phyloP scores from a whole-genome alignment of 345 rosid genomes.

The Arabidopsis thaliana region DNA sequence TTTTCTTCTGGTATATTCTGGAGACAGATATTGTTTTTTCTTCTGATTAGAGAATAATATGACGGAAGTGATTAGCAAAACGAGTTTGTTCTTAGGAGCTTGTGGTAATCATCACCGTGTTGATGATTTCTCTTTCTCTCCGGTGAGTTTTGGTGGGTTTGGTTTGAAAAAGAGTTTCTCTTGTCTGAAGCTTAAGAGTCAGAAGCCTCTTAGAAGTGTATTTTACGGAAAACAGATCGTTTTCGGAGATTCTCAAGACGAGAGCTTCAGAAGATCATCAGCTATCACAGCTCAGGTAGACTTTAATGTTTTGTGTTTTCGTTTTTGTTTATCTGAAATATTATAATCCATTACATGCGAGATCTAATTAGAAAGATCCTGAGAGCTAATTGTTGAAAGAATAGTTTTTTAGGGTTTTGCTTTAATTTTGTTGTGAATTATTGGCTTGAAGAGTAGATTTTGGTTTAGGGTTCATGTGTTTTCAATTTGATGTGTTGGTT shows the following conservation, averaged over 20 bases:
- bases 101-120: conserved; percentile 42
- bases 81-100: conserved; percentile 49
- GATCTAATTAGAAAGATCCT: conserved; percentile 17
- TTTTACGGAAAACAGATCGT: conserved; percentile 57
- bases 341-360: neutral
- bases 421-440: neutral
- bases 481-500: neutral
- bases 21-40: neutral
- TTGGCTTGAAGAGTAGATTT: neutral
- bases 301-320: neutral
- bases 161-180: conserved; percentile 46
- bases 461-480: conserved; percentile 12
- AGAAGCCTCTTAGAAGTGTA: conserved; percentile 50
- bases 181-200: conserved; percentile 44
- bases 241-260: conserved; percentile 40
- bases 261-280: conserved; percentile 40
- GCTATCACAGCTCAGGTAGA: conserved; percentile 65
- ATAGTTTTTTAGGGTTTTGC: neutral
- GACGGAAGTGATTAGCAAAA: conserved; percentile 60
- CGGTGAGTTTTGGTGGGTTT: conserved; percentile 45
- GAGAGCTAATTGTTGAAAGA: neutral
- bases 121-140: conserved; percentile 39
- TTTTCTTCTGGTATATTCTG: conserved; percentile 3
- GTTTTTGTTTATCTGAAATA: neutral
- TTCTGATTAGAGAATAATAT: conserved; percentile 25